These are phyloP conservation scores for Penicilliopsis zonata DNA, from an alignment of 495 filamentous ascomycete species.

Conservation along the genomic window DNA sequence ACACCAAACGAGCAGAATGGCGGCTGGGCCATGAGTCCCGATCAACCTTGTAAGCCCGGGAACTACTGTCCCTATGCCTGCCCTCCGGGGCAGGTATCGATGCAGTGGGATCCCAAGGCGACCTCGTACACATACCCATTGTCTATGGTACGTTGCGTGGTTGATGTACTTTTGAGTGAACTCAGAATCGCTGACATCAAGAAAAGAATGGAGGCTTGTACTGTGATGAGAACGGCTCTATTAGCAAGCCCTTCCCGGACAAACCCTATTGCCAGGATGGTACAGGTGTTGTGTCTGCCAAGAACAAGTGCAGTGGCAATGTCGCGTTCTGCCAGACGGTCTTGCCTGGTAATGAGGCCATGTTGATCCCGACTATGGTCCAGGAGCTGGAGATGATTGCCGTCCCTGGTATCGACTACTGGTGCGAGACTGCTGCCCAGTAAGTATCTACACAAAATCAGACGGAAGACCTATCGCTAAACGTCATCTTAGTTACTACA, in stretches of 20 bases:
- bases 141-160: slow-evolving; percentile 61
- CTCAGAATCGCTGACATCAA: not conserved
- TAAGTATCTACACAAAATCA: slow-evolving; percentile 27
- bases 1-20: slow-evolving; percentile 54
- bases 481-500: slow-evolving; percentile 48
- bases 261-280: slow-evolving; percentile 63
- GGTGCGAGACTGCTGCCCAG: slow-evolving; percentile 65
- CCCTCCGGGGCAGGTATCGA: slow-evolving; percentile 60
- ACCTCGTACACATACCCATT: slow-evolving; percentile 56
- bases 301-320: slow-evolving; percentile 48
- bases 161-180: not conserved
- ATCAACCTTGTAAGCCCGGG: slow-evolving; percentile 57
- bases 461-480: slow-evolving; percentile 4
- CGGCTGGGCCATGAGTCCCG: slow-evolving; percentile 75
- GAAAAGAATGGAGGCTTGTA: slow-evolving; percentile 63
- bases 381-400: slow-evolving; percentile 42
- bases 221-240: slow-evolving; percentile 54
- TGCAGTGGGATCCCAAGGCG: slow-evolving; percentile 65
- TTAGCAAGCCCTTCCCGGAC: slow-evolving; percentile 60
- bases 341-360: slow-evolving; percentile 75
- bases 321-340: slow-evolving; percentile 79
- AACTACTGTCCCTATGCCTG: slow-evolving; percentile 74
- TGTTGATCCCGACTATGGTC: slow-evolving; percentile 72
- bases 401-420: slow-evolving; percentile 60
- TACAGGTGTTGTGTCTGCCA: slow-evolving; percentile 47